Evolutionary conservation across 176 grass and related monocot species (phyloP), one percentile per base, ranked within the genome.

Genomic region (Zizania latifolia): DNA sequence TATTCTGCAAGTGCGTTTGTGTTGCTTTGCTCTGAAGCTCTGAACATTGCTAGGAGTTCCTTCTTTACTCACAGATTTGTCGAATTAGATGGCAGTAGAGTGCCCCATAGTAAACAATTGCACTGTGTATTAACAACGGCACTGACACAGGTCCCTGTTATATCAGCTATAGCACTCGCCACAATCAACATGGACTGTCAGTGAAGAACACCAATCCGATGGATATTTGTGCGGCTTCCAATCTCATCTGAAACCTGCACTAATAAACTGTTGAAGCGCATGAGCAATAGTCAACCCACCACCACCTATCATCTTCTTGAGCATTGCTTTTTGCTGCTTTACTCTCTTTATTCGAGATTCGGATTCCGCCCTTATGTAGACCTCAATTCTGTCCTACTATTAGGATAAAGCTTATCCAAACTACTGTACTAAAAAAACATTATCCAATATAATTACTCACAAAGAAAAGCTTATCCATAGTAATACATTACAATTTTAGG

Each of bases 231-330:
- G 72, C 37, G 58, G 51, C 8, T 16, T 78, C 79, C 79, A 73
- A 82, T 83, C n/a, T n/a, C 79, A 78, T 78, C 51, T 21, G 67
- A 39, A 88, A 23, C 60, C 60, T 67, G 68, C 51, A 50, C 9
- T n/a, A 8, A 21, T 68, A 22, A 32, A 61, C 50, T 54, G 31
- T 65, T 6, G 45, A 46, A 23, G 10, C 15, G 48, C 74, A 61
- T 33, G 35, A 69, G 9, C 40, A 32, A 34, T 32, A 51, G 85
- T 88, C 80, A 83, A 88, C 75, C n/a, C n/a, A 32, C n/a, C n/a
- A n/a, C n/a, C n/a, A n/a, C 74, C 80, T 34, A 83, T 79, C 62
- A 62, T 30, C 39, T 37, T 33, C 72, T 14, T 14, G 19, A 53
- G 38, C 37, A 40, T 27, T 34, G 34, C 45, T 10, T 72, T 65